Base-by-base conservation (phyloP, 805 yeast genomes). In the Debaryomyces hansenii region DNA sequence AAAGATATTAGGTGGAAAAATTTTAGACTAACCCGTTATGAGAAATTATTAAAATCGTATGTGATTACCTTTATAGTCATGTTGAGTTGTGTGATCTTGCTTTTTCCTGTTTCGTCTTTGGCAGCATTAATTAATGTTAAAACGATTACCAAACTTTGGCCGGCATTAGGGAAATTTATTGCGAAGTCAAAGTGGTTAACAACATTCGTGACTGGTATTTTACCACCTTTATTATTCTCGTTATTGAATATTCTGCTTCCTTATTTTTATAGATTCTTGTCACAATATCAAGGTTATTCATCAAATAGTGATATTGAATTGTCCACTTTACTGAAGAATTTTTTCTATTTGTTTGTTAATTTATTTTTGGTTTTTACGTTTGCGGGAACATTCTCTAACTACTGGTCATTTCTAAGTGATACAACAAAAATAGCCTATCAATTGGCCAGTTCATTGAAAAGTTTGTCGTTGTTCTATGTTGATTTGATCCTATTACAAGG, bases 401-500 rank as follows among this genome's bases (percentile, higher is more conserved):
- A 79, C 55, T 72, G 80, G 56, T 79, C 84, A 0, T 68, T 79
- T 42, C 68, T 82, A 16, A 71, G 82, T 20, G 85, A 80, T 54
- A 80, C 85, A 9, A 79, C 84, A 11, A 77, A 75, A 57, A 78
- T 80, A 47, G 84, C 84, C 0, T 78, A 75, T 45, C 74, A 78
- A 45, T 59, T 80, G 48, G 84, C 84, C 5, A 65, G 70, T 10
- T 78, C 84, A 1, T 68, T 80, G 45, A 78, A 77, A 56, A 69
- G 74, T 36, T 62, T 78, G 32, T 77, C 83, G 2, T 63, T 80
- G 39, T 80, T 80, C 53, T 80, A 80, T 52, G 80, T 76, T 42
- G 82, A 80, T 57, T 70, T 80, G 64, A 85, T 86, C 48, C 69
- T 86, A 18, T 74, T 86, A 46, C 94, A 87, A 62, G 94, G 90